Evolutionary conservation across 495 filamentous ascomycete species (phyloP).

Genomic region (Daldinia grandis): DNA sequence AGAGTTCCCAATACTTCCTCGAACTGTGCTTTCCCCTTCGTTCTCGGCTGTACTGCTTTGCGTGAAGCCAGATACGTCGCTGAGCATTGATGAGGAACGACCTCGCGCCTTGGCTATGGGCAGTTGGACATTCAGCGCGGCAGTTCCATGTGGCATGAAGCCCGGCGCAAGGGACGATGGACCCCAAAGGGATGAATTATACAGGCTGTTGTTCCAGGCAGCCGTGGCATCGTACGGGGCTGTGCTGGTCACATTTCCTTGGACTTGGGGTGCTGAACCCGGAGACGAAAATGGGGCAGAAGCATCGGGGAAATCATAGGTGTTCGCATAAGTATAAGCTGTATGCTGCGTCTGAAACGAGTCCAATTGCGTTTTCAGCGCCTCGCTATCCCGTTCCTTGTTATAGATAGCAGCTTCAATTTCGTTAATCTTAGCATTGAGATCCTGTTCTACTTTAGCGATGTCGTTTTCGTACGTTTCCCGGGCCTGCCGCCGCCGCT

Average conservation of each 20-base stretch:
- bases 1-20: slow-evolving; percentile 21
- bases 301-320: slow-evolving; percentile 40
- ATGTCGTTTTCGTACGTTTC: slow-evolving; percentile 72
- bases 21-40: slow-evolving; percentile 28
- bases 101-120: slow-evolving; percentile 55
- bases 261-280: slow-evolving; percentile 23
- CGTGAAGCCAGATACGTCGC: slow-evolving; percentile 71
- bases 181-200: slow-evolving; percentile 43
- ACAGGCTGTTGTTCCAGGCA: slow-evolving; percentile 45
- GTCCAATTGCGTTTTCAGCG: slow-evolving; percentile 51
- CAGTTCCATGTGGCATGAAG: slow-evolving; percentile 41
- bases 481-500: slow-evolving; percentile 74
- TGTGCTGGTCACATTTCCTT: slow-evolving; percentile 20
- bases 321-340: slow-evolving; percentile 41
- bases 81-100: slow-evolving; percentile 73
- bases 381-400: slow-evolving; percentile 53
- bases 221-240: slow-evolving; percentile 40
- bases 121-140: slow-evolving; percentile 35
- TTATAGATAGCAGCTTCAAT: slow-evolving; percentile 49
- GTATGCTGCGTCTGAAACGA: slow-evolving; percentile 48
- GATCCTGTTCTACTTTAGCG: slow-evolving; percentile 60
- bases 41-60: slow-evolving; percentile 57
- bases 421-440: slow-evolving; percentile 50
- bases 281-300: slow-evolving; percentile 30
- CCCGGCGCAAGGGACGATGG: slow-evolving; percentile 39